A percentile compares a stretch with the other conserved stretches of the same genome.
Conservation (phyloP, 176 grass and related monocot genomes). For the Oryza officinalis region DNA sequence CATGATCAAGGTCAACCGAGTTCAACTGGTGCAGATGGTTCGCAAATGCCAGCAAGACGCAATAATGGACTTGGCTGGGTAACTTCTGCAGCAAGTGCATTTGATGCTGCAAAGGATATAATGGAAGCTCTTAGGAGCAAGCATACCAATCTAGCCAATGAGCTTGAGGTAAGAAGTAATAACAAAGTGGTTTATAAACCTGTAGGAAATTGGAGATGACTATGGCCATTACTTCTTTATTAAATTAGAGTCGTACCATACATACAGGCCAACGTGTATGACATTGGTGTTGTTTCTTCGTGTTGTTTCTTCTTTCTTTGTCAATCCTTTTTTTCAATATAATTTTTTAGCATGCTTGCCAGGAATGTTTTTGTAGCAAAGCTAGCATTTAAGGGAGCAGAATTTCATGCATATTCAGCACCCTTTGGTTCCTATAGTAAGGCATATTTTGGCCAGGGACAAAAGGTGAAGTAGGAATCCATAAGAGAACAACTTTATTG, state of each 20-base stretch:
- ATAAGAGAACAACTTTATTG: not conserved
- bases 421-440: not conserved
- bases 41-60: constrained; percentile 59
- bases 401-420: not conserved
- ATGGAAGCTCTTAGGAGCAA: constrained; percentile 99
- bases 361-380: constrained; percentile 3
- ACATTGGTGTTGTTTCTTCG: not conserved
- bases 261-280: not conserved
- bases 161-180: constrained; percentile 55
- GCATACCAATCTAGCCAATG: constrained; percentile 69
- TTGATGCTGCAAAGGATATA: constrained; percentile 99
- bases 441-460: not conserved
- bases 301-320: too few species aligned
- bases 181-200: not conserved
- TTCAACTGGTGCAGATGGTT: constrained; percentile 56
- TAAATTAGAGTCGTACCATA: constrained; percentile 9
- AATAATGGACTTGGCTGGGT: constrained; percentile 69
- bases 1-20: constrained; percentile 78
- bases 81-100: constrained; percentile 86
- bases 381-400: constrained; percentile 9
- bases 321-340: too few species aligned
- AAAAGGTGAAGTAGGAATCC: not conserved
- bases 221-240: not conserved
- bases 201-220: not conserved
- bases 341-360: constrained; percentile 1